Percentiles rank a stretch among this genome's conserved stretches.
Conservation (phyloP, 495 filamentous ascomycete species). For the Immersiella caudata region DNA sequence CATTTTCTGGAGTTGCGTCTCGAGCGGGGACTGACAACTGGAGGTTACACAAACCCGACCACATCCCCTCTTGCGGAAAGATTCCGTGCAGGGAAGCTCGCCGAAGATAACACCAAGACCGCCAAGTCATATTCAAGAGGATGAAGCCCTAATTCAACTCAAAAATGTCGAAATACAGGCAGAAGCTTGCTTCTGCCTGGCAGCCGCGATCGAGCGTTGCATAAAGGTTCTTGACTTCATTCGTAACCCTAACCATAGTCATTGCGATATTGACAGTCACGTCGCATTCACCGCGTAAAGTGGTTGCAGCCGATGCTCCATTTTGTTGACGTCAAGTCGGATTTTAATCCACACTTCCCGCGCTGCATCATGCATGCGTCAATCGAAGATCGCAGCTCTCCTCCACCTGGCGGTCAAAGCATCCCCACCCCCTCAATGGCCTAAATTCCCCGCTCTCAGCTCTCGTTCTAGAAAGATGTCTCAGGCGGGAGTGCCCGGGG, state of each 20-base stretch:
- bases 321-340: conserved; percentile 14
- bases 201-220: too few relatives aligned
- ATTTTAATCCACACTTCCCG: conserved; percentile 19
- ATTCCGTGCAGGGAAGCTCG: too few relatives aligned
- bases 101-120: neutral
- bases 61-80: neutral
- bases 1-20: neutral
- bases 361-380: conserved; percentile 27
- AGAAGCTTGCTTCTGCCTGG: neutral
- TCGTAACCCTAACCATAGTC: too few relatives aligned
- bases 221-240: too few relatives aligned
- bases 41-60: neutral
- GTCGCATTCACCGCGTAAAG: neutral
- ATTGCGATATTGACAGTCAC: neutral
- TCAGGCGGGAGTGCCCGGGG: conserved; percentile 3
- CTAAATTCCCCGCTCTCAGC: conserved; percentile 15
- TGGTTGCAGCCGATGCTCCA: neutral
- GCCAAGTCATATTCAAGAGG: neutral
- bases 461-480: conserved; percentile 2
- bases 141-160: too few relatives aligned
- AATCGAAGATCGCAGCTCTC: conserved; percentile 3
- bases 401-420: conserved; percentile 26
- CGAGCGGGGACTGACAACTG: neutral
- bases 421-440: conserved; percentile 9
- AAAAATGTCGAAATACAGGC: too few relatives aligned